phyloP scores from a whole-genome alignment of 495 filamentous ascomycete genomes.

The Penicillium crystallinum region DNA sequence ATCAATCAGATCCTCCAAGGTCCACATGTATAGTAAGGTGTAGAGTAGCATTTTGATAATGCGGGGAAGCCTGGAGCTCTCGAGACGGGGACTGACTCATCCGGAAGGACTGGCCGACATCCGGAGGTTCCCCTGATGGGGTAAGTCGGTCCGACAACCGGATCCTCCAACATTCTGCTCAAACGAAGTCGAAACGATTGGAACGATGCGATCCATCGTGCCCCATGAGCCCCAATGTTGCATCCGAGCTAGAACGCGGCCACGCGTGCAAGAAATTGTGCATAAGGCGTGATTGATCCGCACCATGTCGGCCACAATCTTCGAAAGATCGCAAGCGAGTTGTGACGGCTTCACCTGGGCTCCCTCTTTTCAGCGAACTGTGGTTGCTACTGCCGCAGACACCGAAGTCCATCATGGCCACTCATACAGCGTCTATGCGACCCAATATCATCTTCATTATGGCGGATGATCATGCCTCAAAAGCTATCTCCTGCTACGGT shows the following conservation, averaged over 20 bases:
- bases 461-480: conserved; percentile 45
- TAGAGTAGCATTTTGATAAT: background rate
- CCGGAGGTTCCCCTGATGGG: background rate
- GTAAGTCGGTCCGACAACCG: background rate
- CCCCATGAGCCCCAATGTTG: background rate
- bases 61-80: background rate
- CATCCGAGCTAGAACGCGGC: background rate
- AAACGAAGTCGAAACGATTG: background rate
- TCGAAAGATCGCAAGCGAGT: background rate
- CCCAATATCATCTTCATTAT: conserved; percentile 46
- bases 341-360: background rate
- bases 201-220: background rate
- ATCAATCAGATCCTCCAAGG: background rate
- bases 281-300: background rate
- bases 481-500: conserved; percentile 37
- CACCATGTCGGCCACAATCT: background rate
- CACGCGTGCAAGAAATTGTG: background rate
- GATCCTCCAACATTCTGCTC: too few relatives aligned
- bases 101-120: background rate
- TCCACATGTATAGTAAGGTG: background rate
- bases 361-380: background rate
- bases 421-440: background rate
- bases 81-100: background rate
- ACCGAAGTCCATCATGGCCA: background rate
- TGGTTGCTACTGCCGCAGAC: background rate